Evolutionary conservation across 495 filamentous ascomycete genomes (phyloP).

Genomic region (Friedmanniomyces endolithicus): DNA sequence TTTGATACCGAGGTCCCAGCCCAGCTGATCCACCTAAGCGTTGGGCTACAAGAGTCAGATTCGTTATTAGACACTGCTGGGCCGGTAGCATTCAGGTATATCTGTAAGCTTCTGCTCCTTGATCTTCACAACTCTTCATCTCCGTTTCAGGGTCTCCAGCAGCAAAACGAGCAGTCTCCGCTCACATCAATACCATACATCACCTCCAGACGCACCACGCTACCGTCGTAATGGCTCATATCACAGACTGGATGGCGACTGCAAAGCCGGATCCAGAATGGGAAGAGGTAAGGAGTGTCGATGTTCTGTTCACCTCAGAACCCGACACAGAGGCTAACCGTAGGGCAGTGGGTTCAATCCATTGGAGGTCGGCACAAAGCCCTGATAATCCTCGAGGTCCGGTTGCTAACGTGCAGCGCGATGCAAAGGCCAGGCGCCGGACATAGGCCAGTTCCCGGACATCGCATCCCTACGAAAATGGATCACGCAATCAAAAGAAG

Average conservation of each 20-base stretch:
- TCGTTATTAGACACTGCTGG: too few species aligned
- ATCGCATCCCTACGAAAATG: constrained; percentile 10
- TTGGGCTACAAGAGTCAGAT: background rate
- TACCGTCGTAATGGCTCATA: background rate
- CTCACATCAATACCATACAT: too few species aligned
- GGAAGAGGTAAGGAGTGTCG: background rate
- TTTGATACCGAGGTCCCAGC: background rate
- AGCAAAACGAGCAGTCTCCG: too few species aligned
- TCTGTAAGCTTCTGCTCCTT: too few species aligned
- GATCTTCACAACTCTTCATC: too few species aligned
- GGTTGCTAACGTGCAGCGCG: background rate
- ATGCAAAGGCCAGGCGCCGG: constrained; percentile 5
- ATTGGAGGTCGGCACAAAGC: background rate
- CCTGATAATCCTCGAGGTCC: background rate
- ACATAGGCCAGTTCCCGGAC: constrained; percentile 15
- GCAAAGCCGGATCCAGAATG: constrained; percentile 3
- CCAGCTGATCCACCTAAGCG: background rate
- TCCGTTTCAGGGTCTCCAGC: too few species aligned
- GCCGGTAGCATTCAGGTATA: too few species aligned
- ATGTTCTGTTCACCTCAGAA: background rate
- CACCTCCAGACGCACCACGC: too few species aligned
- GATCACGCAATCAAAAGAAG: constrained; percentile 10
- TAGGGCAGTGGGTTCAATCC: background rate
- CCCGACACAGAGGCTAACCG: background rate
- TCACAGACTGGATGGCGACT: background rate